Evolutionary conservation across 306 rosid genomes (phyloP).

Genomic region (Casuarina cunninghamiana): DNA sequence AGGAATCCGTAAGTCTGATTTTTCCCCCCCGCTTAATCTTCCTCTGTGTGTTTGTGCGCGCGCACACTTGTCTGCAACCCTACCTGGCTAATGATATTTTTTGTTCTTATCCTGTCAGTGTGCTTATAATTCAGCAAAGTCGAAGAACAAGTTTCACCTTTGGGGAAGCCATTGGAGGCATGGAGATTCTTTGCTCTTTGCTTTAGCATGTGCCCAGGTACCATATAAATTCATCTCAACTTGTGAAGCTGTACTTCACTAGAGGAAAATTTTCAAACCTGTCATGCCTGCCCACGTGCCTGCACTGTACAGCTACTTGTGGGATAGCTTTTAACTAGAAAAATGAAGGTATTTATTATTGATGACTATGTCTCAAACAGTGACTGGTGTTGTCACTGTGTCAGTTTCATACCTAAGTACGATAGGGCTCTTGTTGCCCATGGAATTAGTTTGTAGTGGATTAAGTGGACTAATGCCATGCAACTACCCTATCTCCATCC

Average conservation of each 20-base stretch:
- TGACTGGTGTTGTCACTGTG: not conserved
- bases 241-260: slow-evolving; percentile 13
- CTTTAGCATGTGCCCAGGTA: slow-evolving; percentile 96
- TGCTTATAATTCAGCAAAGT: slow-evolving; percentile 93
- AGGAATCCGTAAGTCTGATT: not conserved
- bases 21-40: not conserved
- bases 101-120: slow-evolving; percentile 49
- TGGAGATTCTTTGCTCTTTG: slow-evolving; percentile 90
- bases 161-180: slow-evolving; percentile 99
- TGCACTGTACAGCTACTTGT: not conserved
- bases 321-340: not conserved
- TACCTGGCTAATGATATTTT: slow-evolving; percentile 19
- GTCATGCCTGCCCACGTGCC: not conserved
- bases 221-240: slow-evolving; percentile 12
- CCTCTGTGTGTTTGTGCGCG: slow-evolving; percentile 17
- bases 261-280: not conserved
- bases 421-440: not conserved
- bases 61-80: not conserved
- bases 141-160: slow-evolving; percentile 86
- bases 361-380: not conserved
- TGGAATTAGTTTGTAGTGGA: not conserved
- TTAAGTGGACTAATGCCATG: not conserved
- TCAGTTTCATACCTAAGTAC: not conserved
- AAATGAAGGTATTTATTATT: not conserved
- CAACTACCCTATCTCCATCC: not conserved